A percentile compares a stretch with the other conserved stretches of the same genome.
These are phyloP conservation scores for Elongisporangium prolatum DNA, from an alignment of 352 stramenopile genomes.

Conservation along the genomic window DNA sequence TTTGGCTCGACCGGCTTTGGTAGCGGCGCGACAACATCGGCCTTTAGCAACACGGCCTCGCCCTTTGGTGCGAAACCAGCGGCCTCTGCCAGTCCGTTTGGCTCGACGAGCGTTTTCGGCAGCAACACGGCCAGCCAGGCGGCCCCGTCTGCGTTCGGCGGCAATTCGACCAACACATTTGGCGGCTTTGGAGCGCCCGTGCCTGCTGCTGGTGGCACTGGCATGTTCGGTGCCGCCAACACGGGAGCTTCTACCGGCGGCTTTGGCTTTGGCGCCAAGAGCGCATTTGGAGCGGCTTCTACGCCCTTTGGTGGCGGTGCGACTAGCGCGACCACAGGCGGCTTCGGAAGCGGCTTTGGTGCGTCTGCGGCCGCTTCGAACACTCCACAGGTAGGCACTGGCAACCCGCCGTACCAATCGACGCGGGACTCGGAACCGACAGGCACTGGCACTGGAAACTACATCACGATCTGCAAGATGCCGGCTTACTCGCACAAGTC, in stretches of 20 bases:
- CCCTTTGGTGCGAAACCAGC: conserved; percentile 54
- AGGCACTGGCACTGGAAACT: conserved; percentile 53
- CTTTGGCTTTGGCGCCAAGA: conserved; percentile 41
- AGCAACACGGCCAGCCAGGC: conserved; percentile 20
- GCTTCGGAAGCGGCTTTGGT: conserved; percentile 33
- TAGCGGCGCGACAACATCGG: conserved; percentile 8
- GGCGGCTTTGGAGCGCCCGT: conserved; percentile 30
- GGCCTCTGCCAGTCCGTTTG: conserved; percentile 56
- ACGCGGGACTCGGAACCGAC: conserved; percentile 61
- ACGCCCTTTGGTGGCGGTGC: conserved; percentile 27
- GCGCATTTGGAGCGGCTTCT: conserved; percentile 34
- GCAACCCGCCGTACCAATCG: conserved; percentile 58
- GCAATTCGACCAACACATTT: conserved; percentile 7
- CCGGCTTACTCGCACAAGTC: conserved; percentile 70
- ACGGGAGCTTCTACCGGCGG: conserved; percentile 31
- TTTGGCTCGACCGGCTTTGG: conserved; percentile 31
- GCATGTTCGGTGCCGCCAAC: conserved; percentile 30
- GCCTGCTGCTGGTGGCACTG: conserved; percentile 13
- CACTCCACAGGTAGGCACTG: conserved; percentile 61
- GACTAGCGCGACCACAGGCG: conserved; percentile 16
- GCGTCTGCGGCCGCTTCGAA: conserved; percentile 18
- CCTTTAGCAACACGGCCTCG: conserved; percentile 28
- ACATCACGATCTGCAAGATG: conserved; percentile 69
- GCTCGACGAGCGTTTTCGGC: conserved; percentile 48
- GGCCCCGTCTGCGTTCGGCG: conserved; percentile 10